phyloP scores from a whole-genome alignment of 352 stramenopile genomes.

The Blastocystis sp. region DNA sequence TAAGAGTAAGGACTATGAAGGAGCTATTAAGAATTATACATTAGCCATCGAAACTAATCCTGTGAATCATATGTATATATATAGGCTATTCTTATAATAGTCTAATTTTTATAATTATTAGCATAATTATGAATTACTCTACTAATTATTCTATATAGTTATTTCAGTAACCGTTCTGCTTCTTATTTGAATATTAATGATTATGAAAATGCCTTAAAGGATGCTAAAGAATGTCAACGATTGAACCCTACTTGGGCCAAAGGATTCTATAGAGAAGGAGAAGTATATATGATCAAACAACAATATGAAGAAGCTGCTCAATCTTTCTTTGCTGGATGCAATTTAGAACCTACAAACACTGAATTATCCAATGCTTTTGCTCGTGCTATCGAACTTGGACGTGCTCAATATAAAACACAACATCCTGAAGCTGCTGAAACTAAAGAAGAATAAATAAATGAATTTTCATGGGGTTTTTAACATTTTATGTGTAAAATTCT shows the following conservation, averaged over 20 bases:
- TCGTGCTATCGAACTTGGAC: too few relatives aligned
- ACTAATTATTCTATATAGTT: not conserved
- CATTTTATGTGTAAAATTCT: too few relatives aligned
- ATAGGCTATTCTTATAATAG: not conserved
- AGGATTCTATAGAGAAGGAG: slow-evolving; percentile 16
- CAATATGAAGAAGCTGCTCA: slow-evolving; percentile 25
- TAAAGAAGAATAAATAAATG: too few relatives aligned
- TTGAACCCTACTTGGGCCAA: slow-evolving; percentile 33
- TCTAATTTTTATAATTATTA: too few relatives aligned
- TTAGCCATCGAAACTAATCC: slow-evolving; percentile 23
- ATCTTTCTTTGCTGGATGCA: slow-evolving; percentile 19
- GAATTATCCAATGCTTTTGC: slow-evolving; percentile 30
- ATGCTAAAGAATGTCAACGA: slow-evolving; percentile 15
- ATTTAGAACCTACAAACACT: slow-evolving; percentile 32
- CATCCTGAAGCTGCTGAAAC: too few relatives aligned
- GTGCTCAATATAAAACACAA: too few relatives aligned
- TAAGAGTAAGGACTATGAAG: not conserved
- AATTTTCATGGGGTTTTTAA: too few relatives aligned
- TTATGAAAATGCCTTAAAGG: slow-evolving; percentile 12
- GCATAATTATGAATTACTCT: too few relatives aligned
- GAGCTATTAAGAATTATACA: not conserved
- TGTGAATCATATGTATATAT: not conserved
- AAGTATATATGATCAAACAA: slow-evolving; percentile 22
- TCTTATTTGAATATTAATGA: slow-evolving; percentile 9
- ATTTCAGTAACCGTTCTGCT: slow-evolving; percentile 5